phyloP scores from a whole-genome alignment of 495 filamentous ascomycete species.

The Xylona heveae region DNA sequence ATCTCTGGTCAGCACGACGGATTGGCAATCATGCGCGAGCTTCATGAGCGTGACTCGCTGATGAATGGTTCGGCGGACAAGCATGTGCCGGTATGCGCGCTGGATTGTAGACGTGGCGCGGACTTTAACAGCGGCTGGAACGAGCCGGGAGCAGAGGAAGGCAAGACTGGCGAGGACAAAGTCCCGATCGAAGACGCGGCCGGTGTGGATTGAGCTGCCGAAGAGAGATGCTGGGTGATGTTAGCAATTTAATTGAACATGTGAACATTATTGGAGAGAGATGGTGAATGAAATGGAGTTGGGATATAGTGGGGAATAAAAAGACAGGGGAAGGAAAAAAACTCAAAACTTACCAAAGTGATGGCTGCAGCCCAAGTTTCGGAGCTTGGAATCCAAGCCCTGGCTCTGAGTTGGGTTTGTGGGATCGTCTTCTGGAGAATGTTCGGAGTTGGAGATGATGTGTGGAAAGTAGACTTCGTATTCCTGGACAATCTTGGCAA shows the following conservation, averaged over 20 bases:
- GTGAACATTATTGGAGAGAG: too few species aligned
- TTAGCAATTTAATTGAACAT: too few species aligned
- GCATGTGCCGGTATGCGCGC: conserved; percentile 14
- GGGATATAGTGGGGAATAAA: neutral
- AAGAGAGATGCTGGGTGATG: conserved; percentile 16
- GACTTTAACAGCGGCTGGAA: conserved; percentile 25
- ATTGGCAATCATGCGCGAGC: conserved; percentile 14
- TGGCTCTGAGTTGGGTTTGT: conserved; percentile 4
- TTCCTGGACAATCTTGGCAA: conserved; percentile 35
- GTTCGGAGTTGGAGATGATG: neutral
- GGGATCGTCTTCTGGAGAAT: conserved; percentile 3
- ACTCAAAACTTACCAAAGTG: conserved; percentile 24
- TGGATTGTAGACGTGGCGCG: conserved; percentile 33
- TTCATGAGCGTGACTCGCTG: conserved; percentile 10
- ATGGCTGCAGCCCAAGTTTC: conserved; percentile 15
- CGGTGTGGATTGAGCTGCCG: conserved; percentile 10
- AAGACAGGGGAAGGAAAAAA: neutral
- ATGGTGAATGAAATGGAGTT: conserved; percentile 6
- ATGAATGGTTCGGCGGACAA: conserved; percentile 3
- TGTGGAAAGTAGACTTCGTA: conserved; percentile 23
- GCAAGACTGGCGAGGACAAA: conserved; percentile 33
- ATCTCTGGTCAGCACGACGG: conserved; percentile 12
- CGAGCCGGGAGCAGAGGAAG: conserved; percentile 40
- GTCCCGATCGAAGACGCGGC: conserved; percentile 21
- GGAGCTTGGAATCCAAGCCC: conserved; percentile 12